phyloP scores from a whole-genome alignment of 2,329 filamentous ascomycete species.

The Talaromyces sp. region DNA sequence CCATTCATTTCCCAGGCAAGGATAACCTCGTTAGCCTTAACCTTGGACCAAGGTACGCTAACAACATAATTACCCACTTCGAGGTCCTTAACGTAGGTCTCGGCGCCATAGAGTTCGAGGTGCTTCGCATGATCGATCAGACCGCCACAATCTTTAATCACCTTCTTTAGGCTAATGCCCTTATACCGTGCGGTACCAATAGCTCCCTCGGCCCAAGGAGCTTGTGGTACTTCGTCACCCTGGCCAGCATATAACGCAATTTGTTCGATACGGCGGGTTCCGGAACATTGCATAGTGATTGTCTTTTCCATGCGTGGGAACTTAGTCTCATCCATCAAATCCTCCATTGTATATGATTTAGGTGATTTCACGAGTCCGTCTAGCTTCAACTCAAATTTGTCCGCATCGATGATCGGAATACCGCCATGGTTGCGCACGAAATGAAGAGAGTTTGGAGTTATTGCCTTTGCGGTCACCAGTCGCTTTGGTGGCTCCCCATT shows the following conservation, averaged over 20 bases:
- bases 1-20: constrained; percentile 69
- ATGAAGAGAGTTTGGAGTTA: constrained; percentile 58
- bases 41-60: constrained; percentile 61
- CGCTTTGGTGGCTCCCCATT: constrained; percentile 58
- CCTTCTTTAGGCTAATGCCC: constrained; percentile 61
- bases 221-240: constrained; percentile 53
- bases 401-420: constrained; percentile 58
- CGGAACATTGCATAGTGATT: constrained; percentile 62
- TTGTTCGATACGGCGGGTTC: constrained; percentile 64
- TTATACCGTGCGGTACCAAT: constrained; percentile 60
- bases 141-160: constrained; percentile 65
- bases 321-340: constrained; percentile 53
- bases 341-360: constrained; percentile 50
- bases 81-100: constrained; percentile 67
- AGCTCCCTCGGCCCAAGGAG: constrained; percentile 58
- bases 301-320: constrained; percentile 57
- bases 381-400: constrained; percentile 49
- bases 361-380: constrained; percentile 58
- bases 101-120: constrained; percentile 63
- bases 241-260: constrained; percentile 60
- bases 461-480: constrained; percentile 47
- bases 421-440: constrained; percentile 70
- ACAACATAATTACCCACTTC: constrained; percentile 62
- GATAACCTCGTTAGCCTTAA: constrained; percentile 60
- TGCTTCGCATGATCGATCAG: constrained; percentile 52